Percentiles rank a stretch among this genome's conserved stretches.
Conservation (phyloP, 129 eudicot genomes). For the Centaurea solstitialis region DNA sequence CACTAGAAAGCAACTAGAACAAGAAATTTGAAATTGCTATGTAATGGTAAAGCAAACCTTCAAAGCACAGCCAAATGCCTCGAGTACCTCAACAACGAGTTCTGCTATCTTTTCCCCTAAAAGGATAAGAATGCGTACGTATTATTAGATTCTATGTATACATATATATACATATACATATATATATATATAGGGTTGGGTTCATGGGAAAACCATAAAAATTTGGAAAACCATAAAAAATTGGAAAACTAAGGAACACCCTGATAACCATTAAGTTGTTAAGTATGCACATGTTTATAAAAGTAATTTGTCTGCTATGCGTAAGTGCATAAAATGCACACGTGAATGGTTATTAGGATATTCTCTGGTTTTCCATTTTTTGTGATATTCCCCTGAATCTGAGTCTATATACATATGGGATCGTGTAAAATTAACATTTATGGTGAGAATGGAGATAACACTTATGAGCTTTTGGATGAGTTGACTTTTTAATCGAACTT, state of each 20-base stretch:
- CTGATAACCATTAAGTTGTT: not conserved
- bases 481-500: not conserved
- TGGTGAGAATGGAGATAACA: not conserved
- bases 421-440: not conserved
- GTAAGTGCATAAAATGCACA: not conserved
- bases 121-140: not conserved
- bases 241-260: not conserved
- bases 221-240: not conserved
- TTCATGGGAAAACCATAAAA: not conserved
- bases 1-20: not conserved
- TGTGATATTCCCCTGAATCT: not conserved
- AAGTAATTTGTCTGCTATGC: not conserved
- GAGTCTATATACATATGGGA: not conserved
- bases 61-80: constrained; percentile 67
- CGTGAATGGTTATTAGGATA: not conserved
- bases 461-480: not conserved
- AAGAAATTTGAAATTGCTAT: not conserved
- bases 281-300: not conserved
- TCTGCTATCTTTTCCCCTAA: constrained; percentile 56
- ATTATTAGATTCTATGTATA: not conserved
- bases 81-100: constrained; percentile 71
- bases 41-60: constrained; percentile 47
- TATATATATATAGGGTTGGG: not conserved
- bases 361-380: not conserved
- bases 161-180: not conserved